Evolutionary conservation across 768 basidiomycete species (phyloP).

Genomic region (Amanita rubescens): DNA sequence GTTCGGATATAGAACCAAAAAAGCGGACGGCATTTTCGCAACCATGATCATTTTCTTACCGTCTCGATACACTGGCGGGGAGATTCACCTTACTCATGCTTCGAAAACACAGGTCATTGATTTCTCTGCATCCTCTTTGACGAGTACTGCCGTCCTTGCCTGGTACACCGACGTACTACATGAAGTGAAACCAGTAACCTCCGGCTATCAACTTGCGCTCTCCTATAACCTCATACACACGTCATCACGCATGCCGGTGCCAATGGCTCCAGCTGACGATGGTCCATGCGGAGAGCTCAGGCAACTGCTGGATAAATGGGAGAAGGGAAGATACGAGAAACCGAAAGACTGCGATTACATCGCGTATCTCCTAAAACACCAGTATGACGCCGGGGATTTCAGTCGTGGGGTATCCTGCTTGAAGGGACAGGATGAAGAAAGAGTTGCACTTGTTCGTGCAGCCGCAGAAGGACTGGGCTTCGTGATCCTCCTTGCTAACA

Average conservation of each 20-base stretch:
- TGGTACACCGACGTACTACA: constrained; percentile 50
- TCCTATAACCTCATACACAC: constrained; percentile 45
- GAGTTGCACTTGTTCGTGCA: constrained; percentile 22
- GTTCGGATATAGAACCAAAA: constrained; percentile 16
- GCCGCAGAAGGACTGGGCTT: constrained; percentile 28
- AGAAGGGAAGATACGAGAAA: neutral
- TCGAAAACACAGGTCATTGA: constrained; percentile 27
- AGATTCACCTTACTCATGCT: constrained; percentile 35
- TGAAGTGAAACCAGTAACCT: constrained; percentile 40
- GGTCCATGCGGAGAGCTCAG: neutral
- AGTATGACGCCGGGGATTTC: constrained; percentile 21
- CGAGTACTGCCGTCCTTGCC: constrained; percentile 31
- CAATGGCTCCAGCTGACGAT: neutral
- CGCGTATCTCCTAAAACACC: constrained; percentile 21
- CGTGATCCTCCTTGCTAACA: constrained; percentile 27
- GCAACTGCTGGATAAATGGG: neutral
- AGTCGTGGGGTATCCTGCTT: constrained; percentile 18
- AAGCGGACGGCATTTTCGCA: constrained; percentile 40
- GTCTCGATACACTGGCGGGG: constrained; percentile 38
- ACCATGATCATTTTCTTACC: constrained; percentile 28
- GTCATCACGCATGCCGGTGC: neutral
- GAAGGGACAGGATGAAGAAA: constrained; percentile 33
- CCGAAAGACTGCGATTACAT: neutral
- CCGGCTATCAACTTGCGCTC: constrained; percentile 43
- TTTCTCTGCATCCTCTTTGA: constrained; percentile 21